Evolutionary conservation across 176 grass and related monocot species (phyloP).

Genomic region (Elaeis guineensis): DNA sequence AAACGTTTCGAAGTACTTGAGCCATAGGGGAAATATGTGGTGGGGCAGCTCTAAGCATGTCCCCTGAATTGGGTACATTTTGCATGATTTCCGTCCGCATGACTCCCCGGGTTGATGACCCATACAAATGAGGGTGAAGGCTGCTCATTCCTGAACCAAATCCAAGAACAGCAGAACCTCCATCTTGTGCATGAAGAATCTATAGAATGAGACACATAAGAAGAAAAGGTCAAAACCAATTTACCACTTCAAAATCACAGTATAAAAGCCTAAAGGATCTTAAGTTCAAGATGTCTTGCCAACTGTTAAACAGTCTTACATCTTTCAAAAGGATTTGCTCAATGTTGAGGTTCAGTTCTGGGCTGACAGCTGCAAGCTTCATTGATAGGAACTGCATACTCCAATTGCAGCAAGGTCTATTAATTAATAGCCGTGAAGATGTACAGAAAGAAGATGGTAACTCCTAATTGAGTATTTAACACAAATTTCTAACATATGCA

Average conservation of each 20-base stretch:
- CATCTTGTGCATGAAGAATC: slow-evolving; percentile 46
- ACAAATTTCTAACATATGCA: too few relatives aligned
- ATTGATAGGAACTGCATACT: slow-evolving; percentile 79
- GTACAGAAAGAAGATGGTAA: too few relatives aligned
- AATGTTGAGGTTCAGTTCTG: slow-evolving; percentile 44
- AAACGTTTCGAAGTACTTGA: slow-evolving; percentile 44
- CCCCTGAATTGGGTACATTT: slow-evolving; percentile 20
- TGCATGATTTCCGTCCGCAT: slow-evolving; percentile 57
- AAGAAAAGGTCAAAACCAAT: background rate
- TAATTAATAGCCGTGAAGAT: too few relatives aligned
- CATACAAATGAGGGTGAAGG: slow-evolving; percentile 35
- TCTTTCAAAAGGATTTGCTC: slow-evolving; percentile 69
- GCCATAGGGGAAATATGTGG: slow-evolving; percentile 25
- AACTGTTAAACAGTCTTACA: slow-evolving; percentile 32
- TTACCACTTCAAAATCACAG: background rate
- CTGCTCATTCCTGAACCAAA: slow-evolving; percentile 31
- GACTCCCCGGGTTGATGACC: slow-evolving; percentile 27
- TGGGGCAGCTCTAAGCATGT: slow-evolving; percentile 12
- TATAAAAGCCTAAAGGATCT: background rate
- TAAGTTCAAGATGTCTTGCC: background rate
- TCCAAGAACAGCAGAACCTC: slow-evolving; percentile 23
- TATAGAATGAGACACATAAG: slow-evolving; percentile 7
- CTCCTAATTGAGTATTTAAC: too few relatives aligned
- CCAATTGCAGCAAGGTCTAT: background rate
- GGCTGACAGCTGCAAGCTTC: slow-evolving; percentile 61